Base-by-base conservation (phyloP, 352 stramenopile species). In the Globisporangium yorkense region DNA sequence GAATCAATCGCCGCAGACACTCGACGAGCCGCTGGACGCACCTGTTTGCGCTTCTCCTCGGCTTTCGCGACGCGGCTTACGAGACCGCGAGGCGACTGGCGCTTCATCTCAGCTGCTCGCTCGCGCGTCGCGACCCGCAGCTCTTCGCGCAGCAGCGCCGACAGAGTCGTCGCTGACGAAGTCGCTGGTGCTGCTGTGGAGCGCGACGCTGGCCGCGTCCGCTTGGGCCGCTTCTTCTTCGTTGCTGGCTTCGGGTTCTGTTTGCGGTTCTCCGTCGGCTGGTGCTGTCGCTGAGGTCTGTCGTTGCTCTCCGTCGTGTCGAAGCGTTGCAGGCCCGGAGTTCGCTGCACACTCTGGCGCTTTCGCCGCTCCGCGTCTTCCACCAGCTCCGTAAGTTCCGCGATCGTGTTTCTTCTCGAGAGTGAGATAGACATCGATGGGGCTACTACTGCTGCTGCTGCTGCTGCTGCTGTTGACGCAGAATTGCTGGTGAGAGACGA, bases 21-120 rank as follows among this genome's bases (percentile, higher is more conserved):
- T 0, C 35, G 35, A 13, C 35, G 10, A 47, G 61, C 7, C 4
- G 45, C 21, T 16, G 12, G 12, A 27, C 50, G 33, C 64, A 89
- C 80, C 72, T 86, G 62, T 54, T 87, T 89, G 31, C 80, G 71
- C 58, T 81, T 85, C n/a, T 68, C 55, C 20, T 88, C 80, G 12
- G 66, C 65, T 18, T 62, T 74, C 2, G 77, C 62, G 3, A 84
- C 62, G 8, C 69, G 70, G 31, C 78, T 61, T n/a, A 89, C 70
- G 13, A 91, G 64, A 1, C 51, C 47, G 18, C 67, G 63, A 6
- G 74, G 75, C 33, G 37, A 48, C 39, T 62, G 16, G 3, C 21
- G 39, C 3, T 33, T 57, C 8, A n/a, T 35, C 21, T 45, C 29
- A 5, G 66, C 13, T 2, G 20, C 21, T 7, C 46, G 48, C 16